Conservation (phyloP, 371 early-diverging fungal genomes). For the Zopfochytrium polystomum region DNA sequence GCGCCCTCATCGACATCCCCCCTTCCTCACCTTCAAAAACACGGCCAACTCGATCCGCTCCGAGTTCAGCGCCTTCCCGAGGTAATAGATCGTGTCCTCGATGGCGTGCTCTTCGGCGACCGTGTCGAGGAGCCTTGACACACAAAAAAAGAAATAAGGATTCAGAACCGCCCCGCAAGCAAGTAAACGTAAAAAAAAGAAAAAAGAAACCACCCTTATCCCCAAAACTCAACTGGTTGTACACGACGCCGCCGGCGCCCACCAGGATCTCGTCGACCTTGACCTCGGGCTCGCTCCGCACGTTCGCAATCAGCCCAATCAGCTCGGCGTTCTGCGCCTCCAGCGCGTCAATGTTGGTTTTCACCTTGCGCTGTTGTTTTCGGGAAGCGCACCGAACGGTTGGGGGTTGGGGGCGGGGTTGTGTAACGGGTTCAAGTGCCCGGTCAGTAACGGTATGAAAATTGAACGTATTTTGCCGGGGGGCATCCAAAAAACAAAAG, state of each 20-base stretch:
- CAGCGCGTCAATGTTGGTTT: conserved; percentile 60
- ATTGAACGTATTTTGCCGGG: no score
- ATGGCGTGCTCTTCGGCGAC: conserved; percentile 87
- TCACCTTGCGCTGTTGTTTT: conserved; percentile 49
- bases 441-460: conserved; percentile 1
- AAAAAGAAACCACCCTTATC: no score
- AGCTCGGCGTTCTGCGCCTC: conserved; percentile 55
- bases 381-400: no score
- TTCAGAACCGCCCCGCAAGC: no score
- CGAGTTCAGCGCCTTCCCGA: conserved; percentile 73
- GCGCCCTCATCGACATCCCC: no score
- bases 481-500: no score
- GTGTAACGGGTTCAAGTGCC: no score
- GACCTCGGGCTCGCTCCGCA: conserved; percentile 61
- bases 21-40: conserved; percentile 36
- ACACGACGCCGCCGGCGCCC: conserved; percentile 63
- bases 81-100: conserved; percentile 82
- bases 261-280: conserved; percentile 64
- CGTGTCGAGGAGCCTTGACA: conserved; percentile 68
- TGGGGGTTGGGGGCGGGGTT: no score
- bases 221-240: conserved; percentile 69
- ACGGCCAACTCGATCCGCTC: conserved; percentile 32
- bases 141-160: conserved; percentile 2
- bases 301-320: conserved; percentile 48
- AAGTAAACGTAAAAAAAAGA: conserved; percentile 34